A percentile compares a stretch with the other conserved stretches of the same genome.
phyloP scores from a whole-genome alignment of 306 rosid genomes.

The Vicia sativa region DNA sequence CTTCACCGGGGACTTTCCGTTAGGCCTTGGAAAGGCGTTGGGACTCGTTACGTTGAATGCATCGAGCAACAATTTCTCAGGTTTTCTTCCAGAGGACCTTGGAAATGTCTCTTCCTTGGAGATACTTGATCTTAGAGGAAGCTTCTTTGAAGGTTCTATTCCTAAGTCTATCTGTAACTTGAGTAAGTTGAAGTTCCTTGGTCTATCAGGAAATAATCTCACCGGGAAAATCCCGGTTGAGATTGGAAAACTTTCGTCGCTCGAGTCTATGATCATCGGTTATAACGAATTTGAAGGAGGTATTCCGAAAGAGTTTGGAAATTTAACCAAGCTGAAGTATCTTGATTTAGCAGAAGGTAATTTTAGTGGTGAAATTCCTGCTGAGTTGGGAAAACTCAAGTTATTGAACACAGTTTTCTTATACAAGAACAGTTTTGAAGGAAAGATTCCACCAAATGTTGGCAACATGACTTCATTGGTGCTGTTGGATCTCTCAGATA shows the following conservation, averaged over 20 bases:
- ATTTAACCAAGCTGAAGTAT: constrained; percentile 75
- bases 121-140: constrained; percentile 83
- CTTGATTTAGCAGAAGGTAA: constrained; percentile 89
- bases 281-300: constrained; percentile 82
- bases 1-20: constrained; percentile 69
- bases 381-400: constrained; percentile 68
- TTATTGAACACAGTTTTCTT: constrained; percentile 65
- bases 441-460: constrained; percentile 59
- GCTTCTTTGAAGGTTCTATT: constrained; percentile 73
- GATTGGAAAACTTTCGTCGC: constrained; percentile 66
- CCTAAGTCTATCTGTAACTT: constrained; percentile 59
- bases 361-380: constrained; percentile 81
- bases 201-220: constrained; percentile 88
- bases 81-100: constrained; percentile 72
- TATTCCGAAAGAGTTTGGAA: constrained; percentile 77
- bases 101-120: constrained; percentile 75
- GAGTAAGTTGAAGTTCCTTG: constrained; percentile 81
- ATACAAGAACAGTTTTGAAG: constrained; percentile 69
- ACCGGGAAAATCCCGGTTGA: constrained; percentile 71
- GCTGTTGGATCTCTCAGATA: constrained; percentile 78
- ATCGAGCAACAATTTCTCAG: constrained; percentile 82
- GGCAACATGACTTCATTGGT: constrained; percentile 57
- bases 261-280: constrained; percentile 78
- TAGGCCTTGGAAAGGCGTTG: constrained; percentile 57
- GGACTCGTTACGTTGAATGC: constrained; percentile 59